Conservation (phyloP, 2,329 filamentous ascomycete genomes). For the Xylaria sp. region DNA sequence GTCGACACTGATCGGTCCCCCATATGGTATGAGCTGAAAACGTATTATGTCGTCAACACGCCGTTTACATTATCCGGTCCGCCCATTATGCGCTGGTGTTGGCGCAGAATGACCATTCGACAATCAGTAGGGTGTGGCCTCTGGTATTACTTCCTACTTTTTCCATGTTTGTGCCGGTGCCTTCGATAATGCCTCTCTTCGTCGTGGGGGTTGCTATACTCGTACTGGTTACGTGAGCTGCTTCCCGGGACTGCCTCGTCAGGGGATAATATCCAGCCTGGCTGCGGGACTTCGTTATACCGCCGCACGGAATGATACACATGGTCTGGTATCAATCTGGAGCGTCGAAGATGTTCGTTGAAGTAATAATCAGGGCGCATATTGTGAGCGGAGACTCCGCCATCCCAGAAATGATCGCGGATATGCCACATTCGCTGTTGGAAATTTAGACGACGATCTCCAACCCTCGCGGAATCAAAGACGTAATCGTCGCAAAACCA, state of each 20-base stretch:
- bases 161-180: constrained; percentile 8
- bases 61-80: constrained; percentile 5
- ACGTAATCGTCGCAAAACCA: constrained; percentile 60
- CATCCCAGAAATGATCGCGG: constrained; percentile 55
- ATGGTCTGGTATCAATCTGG: constrained; percentile 28
- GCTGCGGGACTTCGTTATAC: constrained; percentile 33
- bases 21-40: constrained; percentile 20
- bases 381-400: constrained; percentile 40
- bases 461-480: constrained; percentile 46
- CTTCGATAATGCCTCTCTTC: constrained; percentile 15
- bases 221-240: neutral
- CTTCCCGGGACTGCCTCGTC: neutral
- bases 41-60: constrained; percentile 16
- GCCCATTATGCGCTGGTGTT: neutral
- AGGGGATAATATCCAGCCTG: neutral
- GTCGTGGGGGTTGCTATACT: neutral
- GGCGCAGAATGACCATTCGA: neutral
- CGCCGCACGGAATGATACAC: constrained; percentile 13
- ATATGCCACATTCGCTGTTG: constrained; percentile 62
- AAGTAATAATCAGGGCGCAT: constrained; percentile 93
- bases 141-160: constrained; percentile 8
- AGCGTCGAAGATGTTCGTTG: constrained; percentile 71
- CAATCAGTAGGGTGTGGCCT: neutral
- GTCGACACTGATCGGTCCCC: constrained; percentile 22
- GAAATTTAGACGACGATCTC: constrained; percentile 49